Evolutionary conservation across 2,329 filamentous ascomycete species (phyloP).

Genomic region (Aspergillus sp.): DNA sequence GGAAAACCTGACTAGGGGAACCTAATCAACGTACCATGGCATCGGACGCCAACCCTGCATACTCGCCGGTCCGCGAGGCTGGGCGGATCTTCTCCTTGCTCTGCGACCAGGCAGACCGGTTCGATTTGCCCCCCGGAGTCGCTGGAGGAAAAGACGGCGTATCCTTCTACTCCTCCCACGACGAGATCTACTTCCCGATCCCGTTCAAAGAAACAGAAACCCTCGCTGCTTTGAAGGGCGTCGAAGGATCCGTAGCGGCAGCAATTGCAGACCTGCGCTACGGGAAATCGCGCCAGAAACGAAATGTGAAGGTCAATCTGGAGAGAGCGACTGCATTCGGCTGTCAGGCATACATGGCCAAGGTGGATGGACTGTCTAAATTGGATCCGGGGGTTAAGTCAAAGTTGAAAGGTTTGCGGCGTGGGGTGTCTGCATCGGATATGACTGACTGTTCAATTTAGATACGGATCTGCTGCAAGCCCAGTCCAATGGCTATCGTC

Average conservation of each 20-base stretch:
- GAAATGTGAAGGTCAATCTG: conserved; percentile 26
- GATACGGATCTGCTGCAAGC: conserved; percentile 63
- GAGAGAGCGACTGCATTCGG: conserved; percentile 33
- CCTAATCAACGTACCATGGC: conserved; percentile 1
- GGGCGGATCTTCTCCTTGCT: conserved; percentile 29
- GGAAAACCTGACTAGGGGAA: too few species aligned
- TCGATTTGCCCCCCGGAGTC: conserved; percentile 24
- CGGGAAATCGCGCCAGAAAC: conserved; percentile 31
- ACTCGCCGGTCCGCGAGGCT: conserved; percentile 28
- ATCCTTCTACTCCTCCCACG: conserved; percentile 26
- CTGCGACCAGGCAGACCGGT: conserved; percentile 25
- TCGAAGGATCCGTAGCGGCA: conserved; percentile 52
- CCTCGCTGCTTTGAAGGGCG: conserved; percentile 47
- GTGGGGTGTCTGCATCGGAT: neutral
- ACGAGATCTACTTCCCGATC: conserved; percentile 33
- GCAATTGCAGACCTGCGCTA: conserved; percentile 49
- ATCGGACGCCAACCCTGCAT: conserved; percentile 9
- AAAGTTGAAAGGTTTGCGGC: conserved; percentile 27
- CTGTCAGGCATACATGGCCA: conserved; percentile 34
- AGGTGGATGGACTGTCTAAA: conserved; percentile 31
- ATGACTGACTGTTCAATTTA: conserved; percentile 22
- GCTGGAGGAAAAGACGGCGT: conserved; percentile 23
- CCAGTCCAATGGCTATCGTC: conserved; percentile 61
- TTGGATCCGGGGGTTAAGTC: conserved; percentile 28
- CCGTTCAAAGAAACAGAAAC: conserved; percentile 47